Evolutionary conservation across 202 grass and related monocot species (phyloP), one percentile per base, ranked within the genome.

Genomic region (Elaeis oleifera): DNA sequence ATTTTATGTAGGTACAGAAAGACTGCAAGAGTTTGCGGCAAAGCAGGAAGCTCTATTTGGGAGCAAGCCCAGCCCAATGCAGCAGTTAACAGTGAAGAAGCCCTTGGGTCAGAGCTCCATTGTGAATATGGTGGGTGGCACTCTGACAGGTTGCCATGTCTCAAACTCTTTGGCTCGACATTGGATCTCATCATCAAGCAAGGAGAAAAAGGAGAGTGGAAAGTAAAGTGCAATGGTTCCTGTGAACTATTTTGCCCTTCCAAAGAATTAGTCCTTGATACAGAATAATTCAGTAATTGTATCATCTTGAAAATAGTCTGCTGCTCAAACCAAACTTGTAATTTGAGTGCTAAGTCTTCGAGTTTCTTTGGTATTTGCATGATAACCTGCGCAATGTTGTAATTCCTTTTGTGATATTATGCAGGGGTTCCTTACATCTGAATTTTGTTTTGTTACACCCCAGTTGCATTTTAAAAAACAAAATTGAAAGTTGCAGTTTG

Each of bases 41-140:
- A 84, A 90, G 69, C 86, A 90, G 60, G 84, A 89, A 56, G 50
- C 70, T 2, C 36, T 78, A 16, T 90, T 79, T 70, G 88, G 74
- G 23, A 44, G 29, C 4, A 92, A 92, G 55, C 92, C 88, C 23
- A 92, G 84, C 67, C 88, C 84, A 25, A 77, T 86, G 72, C 71
- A 79, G 39, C 75, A 83, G 14, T 23, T 79, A 24, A 54, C 72
- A 31, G 64, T 74, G 63, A 84, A 81, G 71, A 97, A 89, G 56
- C 84, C 88, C 31, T 77, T 92, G 70, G 88, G 92, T n/a, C 87
- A 96, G 63, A 97, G 87, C 69, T 83, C 81, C 16, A 85, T 68
- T n/a, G 64, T 23, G 29, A 96, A 96, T 59, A 81, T 83, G 5
- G 58, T 62, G 64, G 58, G 55, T 28, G 92, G 84, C 74, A 95